A percentile compares a stretch with the other conserved stretches of the same genome.
Evolutionary conservation across 108 stramenopile genomes (phyloP).

Genomic region (Fistulifera solaris): DNA sequence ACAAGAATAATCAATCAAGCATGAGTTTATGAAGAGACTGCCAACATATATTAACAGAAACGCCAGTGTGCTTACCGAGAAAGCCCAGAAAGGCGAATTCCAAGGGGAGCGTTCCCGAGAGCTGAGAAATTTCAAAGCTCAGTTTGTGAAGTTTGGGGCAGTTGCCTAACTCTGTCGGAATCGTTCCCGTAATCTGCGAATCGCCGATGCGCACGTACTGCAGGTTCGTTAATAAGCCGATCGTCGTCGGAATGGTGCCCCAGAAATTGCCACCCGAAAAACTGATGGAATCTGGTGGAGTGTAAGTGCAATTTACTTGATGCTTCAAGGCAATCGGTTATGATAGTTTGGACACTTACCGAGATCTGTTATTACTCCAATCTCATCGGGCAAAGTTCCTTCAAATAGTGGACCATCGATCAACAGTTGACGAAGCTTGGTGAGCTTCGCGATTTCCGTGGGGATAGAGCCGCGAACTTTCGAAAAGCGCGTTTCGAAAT

Average conservation of each 20-base stretch:
- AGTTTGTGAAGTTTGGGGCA: neutral
- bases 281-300: constrained; percentile 2
- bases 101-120: neutral
- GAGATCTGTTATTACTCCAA: too few species aligned
- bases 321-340: too few species aligned
- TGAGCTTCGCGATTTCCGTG: constrained; percentile 4
- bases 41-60: too few species aligned
- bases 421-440: neutral
- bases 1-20: too few species aligned
- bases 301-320: neutral
- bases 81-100: neutral
- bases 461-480: neutral
- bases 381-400: too few species aligned
- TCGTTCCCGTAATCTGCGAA: constrained; percentile 9
- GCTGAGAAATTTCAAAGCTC: neutral
- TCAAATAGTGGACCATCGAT: neutral
- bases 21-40: too few species aligned
- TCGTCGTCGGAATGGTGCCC: constrained; percentile 5
- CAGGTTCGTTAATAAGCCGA: constrained; percentile 4
- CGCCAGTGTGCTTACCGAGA: too few species aligned
- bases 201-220: neutral
- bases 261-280: neutral
- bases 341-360: too few species aligned
- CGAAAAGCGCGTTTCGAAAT: neutral
- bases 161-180: constrained; percentile 12